Evolutionary conservation across 1,284 basidiomycete genomes (phyloP).

Genomic region (Chalciporus sp.): DNA sequence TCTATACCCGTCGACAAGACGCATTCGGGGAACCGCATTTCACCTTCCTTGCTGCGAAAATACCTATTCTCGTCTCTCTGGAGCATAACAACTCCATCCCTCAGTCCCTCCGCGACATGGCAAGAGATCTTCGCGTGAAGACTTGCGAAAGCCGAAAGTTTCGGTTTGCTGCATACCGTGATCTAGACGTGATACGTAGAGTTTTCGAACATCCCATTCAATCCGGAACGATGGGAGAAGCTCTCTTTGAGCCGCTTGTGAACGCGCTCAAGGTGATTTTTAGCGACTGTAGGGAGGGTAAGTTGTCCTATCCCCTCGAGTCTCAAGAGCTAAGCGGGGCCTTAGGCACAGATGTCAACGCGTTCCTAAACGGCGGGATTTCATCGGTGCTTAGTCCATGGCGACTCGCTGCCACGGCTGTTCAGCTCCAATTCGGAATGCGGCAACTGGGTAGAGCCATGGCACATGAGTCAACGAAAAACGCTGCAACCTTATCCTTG

Average conservation of each 20-base stretch:
- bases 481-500: constrained; percentile 56
- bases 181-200: constrained; percentile 65
- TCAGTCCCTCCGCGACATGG: constrained; percentile 48
- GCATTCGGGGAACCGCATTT: constrained; percentile 70
- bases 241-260: constrained; percentile 63
- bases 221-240: constrained; percentile 49
- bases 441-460: constrained; percentile 70
- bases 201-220: constrained; percentile 68
- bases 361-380: constrained; percentile 59
- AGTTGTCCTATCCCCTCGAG: background rate
- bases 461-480: constrained; percentile 52
- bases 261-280: constrained; percentile 64
- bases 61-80: constrained; percentile 68
- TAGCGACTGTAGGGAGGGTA: constrained; percentile 53
- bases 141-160: constrained; percentile 66
- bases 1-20: constrained; percentile 65
- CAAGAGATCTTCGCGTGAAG: constrained; percentile 51
- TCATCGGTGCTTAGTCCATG: constrained; percentile 73
- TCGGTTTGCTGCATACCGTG: constrained; percentile 69
- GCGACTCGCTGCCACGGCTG: constrained; percentile 77
- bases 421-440: constrained; percentile 74
- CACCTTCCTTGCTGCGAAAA: constrained; percentile 55
- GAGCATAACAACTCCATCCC: constrained; percentile 62
- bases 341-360: constrained; percentile 46
- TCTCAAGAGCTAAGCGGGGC: background rate